phyloP scores from a whole-genome alignment of 441 rosid genomes.

The Pelargonium myrrhifolium region DNA sequence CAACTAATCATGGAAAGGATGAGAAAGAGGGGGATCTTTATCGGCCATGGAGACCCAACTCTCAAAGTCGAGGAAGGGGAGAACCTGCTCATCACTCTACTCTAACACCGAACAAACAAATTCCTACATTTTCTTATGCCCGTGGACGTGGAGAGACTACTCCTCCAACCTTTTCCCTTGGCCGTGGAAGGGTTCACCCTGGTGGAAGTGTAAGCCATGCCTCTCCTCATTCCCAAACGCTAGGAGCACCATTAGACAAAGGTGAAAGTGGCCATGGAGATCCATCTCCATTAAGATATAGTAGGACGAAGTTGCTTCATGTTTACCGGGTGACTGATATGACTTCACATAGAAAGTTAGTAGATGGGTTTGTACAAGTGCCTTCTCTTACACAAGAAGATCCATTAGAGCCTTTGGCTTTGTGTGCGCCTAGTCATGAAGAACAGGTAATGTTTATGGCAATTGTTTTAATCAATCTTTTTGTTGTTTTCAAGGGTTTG shows the following conservation, averaged over 20 bases:
- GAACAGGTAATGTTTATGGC: conserved; percentile 48
- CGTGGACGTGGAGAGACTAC: conserved; percentile 67
- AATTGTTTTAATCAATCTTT: conserved; percentile 14
- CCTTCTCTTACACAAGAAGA: conserved; percentile 71
- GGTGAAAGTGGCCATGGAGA: conserved; percentile 52
- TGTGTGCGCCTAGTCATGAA: conserved; percentile 61
- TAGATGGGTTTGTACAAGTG: conserved; percentile 58
- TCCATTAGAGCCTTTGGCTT: conserved; percentile 68
- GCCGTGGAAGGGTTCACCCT: conserved; percentile 53
- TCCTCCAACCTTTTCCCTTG: conserved; percentile 46
- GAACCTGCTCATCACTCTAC: conserved; percentile 57
- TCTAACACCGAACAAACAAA: conserved; percentile 57
- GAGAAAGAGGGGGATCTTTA: conserved; percentile 65
- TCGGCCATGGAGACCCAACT: conserved; percentile 80
- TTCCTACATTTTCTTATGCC: conserved; percentile 47
- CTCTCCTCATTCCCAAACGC: conserved; percentile 39
- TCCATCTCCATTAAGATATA: conserved; percentile 46
- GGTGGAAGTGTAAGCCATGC: conserved; percentile 43
- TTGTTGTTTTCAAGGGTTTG: conserved; percentile 16
- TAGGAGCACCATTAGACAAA: conserved; percentile 39
- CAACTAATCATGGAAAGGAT: conserved; percentile 50
- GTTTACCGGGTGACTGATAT: conserved; percentile 59
- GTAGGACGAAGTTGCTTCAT: conserved; percentile 71
- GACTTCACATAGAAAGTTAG: conserved; percentile 30
- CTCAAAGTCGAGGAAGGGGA: conserved; percentile 72